Percentiles rank a stretch among this genome's conserved stretches.
Evolutionary conservation across 106 monocot species (phyloP).

Genomic region (Dendrobium huoshanense): DNA sequence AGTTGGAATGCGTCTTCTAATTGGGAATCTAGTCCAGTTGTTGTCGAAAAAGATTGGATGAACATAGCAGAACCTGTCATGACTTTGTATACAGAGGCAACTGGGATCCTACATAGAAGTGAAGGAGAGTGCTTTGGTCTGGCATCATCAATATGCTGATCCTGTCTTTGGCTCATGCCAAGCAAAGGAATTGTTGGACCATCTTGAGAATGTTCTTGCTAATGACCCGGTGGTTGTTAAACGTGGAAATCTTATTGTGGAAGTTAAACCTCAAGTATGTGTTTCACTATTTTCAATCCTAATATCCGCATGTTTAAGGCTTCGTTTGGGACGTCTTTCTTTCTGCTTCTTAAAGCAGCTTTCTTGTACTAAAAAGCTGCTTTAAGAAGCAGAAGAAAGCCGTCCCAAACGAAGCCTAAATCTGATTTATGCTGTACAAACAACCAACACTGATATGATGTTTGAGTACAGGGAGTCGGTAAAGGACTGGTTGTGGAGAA

Average conservation of each 20-base stretch:
- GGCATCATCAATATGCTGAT: conserved; percentile 18
- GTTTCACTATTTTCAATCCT: neutral
- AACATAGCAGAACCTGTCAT: conserved; percentile 19
- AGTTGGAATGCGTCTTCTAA: conserved; percentile 26
- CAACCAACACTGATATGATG: neutral
- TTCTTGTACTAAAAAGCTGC: too few relatives aligned
- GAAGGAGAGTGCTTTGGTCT: conserved; percentile 22
- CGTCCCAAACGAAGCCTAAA: too few relatives aligned
- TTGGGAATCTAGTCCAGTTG: conserved; percentile 38
- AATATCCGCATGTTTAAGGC: neutral
- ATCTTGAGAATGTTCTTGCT: conserved; percentile 20
- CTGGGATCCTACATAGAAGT: conserved; percentile 17
- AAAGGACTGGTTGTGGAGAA: conserved; percentile 3
- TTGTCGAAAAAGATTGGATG: conserved; percentile 15
- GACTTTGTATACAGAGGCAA: conserved; percentile 18
- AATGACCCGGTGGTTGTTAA: conserved; percentile 28
- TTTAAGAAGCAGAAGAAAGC: too few relatives aligned
- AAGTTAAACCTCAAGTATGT: conserved; percentile 28
- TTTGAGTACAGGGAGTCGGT: neutral
- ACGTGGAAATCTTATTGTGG: conserved; percentile 23
- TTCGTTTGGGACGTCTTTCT: too few relatives aligned
- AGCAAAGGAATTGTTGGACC: conserved; percentile 13
- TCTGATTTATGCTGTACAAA: neutral
- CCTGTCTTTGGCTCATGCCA: conserved; percentile 16
- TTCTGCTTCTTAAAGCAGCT: too few relatives aligned